Evolutionary conservation across 176 grass and related monocot genomes (phyloP), one percentile per base, ranked within the genome.

Genomic region (Eragrostis curvula): DNA sequence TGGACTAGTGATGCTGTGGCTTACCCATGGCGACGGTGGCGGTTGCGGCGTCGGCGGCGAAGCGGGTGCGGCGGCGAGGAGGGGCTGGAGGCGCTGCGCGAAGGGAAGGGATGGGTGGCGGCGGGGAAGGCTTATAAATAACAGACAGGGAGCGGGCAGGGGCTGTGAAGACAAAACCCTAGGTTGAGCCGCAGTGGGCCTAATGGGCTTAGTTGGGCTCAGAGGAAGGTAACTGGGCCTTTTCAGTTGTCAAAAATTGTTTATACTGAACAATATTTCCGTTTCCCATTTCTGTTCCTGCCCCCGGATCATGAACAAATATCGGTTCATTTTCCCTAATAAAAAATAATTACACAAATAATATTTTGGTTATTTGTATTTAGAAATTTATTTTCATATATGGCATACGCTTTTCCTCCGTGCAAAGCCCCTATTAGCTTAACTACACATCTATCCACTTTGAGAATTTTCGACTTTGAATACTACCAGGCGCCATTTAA

Each of bases 1-100:
- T 6, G 46, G 3, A 68, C 11, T 13, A 23, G 5, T 17, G 11
- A 61, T 61, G 39, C 0, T 5, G 36, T 2, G 27, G 65, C 66
- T 85, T 70, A 89, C 83, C 72, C 88, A 80, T 81, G 83, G 77
- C 58, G 49, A 81, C 60, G 9, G 39, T 14, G 70, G 70, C 77
- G 14, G 48, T 24, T 66, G 61, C 48, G 1, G 8, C 48, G 49
- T 25, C 23, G 15, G 8, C 36, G 49, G 50, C 23, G 32, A 43
- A 7, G 74, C 71, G 17, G 42, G 15, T 8, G 78, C 32, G 64
- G 67, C 51, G 43, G 25, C 3, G 7, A 29, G 12, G 58, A 9
- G 32, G 62, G 81, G 61, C 47, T 55, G 58, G 14, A 39, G 21
- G 84, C 69, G 59, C 7, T 32, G 84, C 57, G 84, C 46, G 24